phyloP scores from a whole-genome alignment of 495 filamentous ascomycete genomes.

The Penicillium atrosanguineum region DNA sequence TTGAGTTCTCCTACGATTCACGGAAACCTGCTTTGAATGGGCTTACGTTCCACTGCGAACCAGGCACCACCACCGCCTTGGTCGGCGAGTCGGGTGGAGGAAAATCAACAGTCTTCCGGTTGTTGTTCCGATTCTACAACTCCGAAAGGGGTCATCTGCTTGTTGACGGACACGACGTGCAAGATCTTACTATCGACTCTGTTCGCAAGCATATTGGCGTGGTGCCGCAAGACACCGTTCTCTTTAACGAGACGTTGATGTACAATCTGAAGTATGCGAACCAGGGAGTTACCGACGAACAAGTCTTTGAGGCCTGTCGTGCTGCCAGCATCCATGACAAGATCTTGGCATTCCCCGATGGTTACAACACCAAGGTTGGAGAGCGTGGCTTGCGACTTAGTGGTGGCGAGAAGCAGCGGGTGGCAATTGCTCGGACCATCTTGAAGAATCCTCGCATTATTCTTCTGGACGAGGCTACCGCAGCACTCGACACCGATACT shows the following conservation, averaged over 20 bases:
- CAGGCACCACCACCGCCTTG: conserved; percentile 91
- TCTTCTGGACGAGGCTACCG: conserved; percentile 94
- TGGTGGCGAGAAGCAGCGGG: conserved; percentile 94
- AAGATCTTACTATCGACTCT: conserved; percentile 89
- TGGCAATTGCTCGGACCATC: conserved; percentile 95
- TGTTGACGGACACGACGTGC: conserved; percentile 80
- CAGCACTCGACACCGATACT: conserved; percentile 90
- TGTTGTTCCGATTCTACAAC: conserved; percentile 96
- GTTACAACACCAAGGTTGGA: conserved; percentile 88
- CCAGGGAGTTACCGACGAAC: conserved; percentile 76
- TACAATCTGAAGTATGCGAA: conserved; percentile 96
- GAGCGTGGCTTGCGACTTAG: conserved; percentile 91
- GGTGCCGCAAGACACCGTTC: conserved; percentile 91
- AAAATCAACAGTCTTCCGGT: conserved; percentile 94
- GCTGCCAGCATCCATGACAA: conserved; percentile 95
- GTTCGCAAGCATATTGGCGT: conserved; percentile 87
- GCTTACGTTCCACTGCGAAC: conserved; percentile 75
- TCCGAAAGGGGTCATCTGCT: conserved; percentile 70
- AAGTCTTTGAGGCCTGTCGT: conserved; percentile 84
- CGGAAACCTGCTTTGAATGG: conserved; percentile 83
- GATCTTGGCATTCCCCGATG: conserved; percentile 89
- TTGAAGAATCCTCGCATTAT: conserved; percentile 95
- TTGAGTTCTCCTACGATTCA: conserved; percentile 86
- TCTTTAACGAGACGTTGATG: conserved; percentile 98
- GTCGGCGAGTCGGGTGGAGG: conserved; percentile 96